Percentiles rank a stretch among this genome's conserved stretches.
Conservation (phyloP, 2,329 filamentous ascomycete genomes). For the Fusarium floridanum region DNA sequence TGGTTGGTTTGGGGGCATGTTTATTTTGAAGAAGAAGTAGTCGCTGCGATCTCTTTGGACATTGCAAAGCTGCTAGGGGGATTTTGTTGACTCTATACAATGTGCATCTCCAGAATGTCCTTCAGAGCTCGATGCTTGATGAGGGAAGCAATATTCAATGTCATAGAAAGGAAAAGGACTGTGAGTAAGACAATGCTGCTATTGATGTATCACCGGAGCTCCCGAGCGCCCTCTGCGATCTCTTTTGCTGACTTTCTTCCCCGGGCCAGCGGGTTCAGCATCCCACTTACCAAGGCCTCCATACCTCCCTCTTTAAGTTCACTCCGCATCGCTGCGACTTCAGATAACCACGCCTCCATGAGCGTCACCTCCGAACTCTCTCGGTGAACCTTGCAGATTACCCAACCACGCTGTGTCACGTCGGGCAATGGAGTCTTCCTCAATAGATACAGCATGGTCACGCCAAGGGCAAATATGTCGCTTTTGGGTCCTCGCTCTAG, state of each 20-base stretch:
- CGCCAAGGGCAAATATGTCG: neutral
- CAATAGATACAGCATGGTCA: neutral
- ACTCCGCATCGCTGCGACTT: too few species aligned
- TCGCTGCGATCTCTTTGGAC: neutral
- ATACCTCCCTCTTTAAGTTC: too few species aligned
- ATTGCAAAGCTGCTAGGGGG: neutral
- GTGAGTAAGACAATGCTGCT: neutral
- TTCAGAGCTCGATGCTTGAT: neutral
- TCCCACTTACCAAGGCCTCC: too few species aligned
- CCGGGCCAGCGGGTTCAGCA: too few species aligned
- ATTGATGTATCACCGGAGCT: too few species aligned
- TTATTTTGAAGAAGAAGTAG: constrained; percentile 46
- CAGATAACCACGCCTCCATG: neutral
- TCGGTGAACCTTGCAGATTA: neutral
- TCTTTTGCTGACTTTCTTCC: too few species aligned
- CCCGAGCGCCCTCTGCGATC: too few species aligned
- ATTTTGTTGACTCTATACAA: neutral
- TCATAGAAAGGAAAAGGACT: neutral
- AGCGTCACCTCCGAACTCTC: neutral
- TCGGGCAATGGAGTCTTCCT: neutral
- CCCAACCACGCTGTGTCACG: neutral
- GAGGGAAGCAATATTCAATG: neutral
- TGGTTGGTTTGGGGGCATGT: constrained; percentile 63
- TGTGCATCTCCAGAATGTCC: too few species aligned
- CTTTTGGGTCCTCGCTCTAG: neutral